A percentile compares a stretch with the other conserved stretches of the same genome.
These are phyloP conservation scores for Fomitopsis pinicola DNA, from an alignment of 1,284 basidiomycete genomes.

Conservation along the genomic window DNA sequence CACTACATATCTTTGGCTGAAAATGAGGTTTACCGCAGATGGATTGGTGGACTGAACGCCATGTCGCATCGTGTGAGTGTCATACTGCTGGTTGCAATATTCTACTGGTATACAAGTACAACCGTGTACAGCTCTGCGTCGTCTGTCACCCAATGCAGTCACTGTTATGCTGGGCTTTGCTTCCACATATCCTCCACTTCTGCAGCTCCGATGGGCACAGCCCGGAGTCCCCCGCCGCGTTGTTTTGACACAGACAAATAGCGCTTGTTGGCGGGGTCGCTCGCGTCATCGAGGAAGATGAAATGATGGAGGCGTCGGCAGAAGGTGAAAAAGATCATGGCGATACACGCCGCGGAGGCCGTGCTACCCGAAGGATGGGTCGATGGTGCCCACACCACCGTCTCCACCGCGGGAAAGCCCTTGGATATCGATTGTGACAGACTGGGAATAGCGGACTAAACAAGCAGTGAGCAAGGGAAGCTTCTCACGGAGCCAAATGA, in stretches of 20 bases:
- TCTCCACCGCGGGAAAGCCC: slow-evolving; percentile 7
- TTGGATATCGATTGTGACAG: slow-evolving; percentile 4
- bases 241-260: slow-evolving; percentile 5
- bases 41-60: not conserved
- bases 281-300: slow-evolving; percentile 5
- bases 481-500: not conserved
- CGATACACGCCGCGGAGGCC: slow-evolving; percentile 4
- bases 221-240: not conserved
- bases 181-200: slow-evolving; percentile 10
- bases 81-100: not conserved
- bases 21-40: too few species aligned
- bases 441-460: slow-evolving; percentile 4
- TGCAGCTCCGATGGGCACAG: not conserved
- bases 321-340: slow-evolving; percentile 9
- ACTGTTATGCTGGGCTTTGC: not conserved
- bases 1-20: not conserved
- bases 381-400: slow-evolving; percentile 11
- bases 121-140: not conserved
- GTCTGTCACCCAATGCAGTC: not conserved
- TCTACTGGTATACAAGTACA: not conserved
- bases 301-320: slow-evolving; percentile 5
- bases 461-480: not conserved
- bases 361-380: not conserved
- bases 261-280: not conserved
- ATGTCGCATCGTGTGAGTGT: not conserved